Base-by-base conservation (phyloP, 164 flowering plant genomes). In the Taxillus chinensis region DNA sequence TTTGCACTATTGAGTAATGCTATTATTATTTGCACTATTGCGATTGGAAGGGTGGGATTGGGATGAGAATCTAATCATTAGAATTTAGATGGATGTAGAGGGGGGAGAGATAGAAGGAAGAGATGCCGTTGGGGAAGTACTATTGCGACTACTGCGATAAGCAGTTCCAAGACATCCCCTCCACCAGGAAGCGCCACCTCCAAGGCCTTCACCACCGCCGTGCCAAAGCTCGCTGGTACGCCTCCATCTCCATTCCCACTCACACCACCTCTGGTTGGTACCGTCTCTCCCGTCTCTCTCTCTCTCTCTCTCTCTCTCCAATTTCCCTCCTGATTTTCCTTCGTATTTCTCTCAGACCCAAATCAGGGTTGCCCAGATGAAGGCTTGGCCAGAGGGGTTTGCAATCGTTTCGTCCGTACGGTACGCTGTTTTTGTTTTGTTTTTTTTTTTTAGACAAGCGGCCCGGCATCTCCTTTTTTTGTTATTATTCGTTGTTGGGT, bases 141-240 rank as follows among this genome's bases (percentile, higher is more conserved):
- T 73, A 84, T 74, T 93, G 99, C 74, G 99, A 93, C 56, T 93
- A 93, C 74, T 93, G 99, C 75, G 92, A 90, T 71, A 90, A 93
- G 71, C 74, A 88, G 58, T 93, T 93, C 71, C 88, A 86, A 61
- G 95, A 93, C 71, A 93, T 95, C 7, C 70, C 86, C 0, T 67
- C 67, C 5, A 89, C 95, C 13, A 70, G 97, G 14, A 87, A 73
- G 70, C 87, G 97, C 73, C 99, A 93, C 68, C 81, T 89, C 46
- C 86, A 80, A 42, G 86, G 96, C 41, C 59, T 78, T 43, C 86
- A 74, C 5, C 98, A 93, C 68, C 92, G 83, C 64, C 74, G 92
- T 38, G 86, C 89, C 70, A 80, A 70, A 66, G 74, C 97, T 64
- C 81, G 75, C 58, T 92, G 93, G 92, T 92, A 74, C 82, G 80